phyloP scores from a whole-genome alignment of 257 asterid species.

The Solanum okadae region DNA sequence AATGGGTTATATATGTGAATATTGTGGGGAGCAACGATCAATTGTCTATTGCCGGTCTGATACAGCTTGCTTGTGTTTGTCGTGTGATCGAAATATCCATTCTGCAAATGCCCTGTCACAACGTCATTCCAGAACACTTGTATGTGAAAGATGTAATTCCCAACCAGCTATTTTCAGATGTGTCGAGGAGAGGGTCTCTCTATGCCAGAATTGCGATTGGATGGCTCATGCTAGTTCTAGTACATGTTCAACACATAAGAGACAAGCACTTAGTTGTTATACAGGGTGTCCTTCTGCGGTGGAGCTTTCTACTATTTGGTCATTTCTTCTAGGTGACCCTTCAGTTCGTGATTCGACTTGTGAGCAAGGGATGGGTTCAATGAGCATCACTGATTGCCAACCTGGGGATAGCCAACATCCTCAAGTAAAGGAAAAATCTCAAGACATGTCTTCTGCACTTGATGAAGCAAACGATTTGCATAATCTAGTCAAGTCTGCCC shows the following conservation, averaged over 20 bases:
- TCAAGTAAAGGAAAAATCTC: constrained; percentile 16
- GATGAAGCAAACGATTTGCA: constrained; percentile 15
- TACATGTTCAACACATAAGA: constrained; percentile 40
- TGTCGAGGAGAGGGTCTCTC: constrained; percentile 53
- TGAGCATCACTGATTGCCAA: constrained; percentile 35
- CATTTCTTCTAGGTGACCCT: constrained; percentile 45
- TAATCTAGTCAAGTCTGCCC: constrained; percentile 26
- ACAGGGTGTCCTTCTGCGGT: constrained; percentile 80
- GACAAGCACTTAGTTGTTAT: constrained; percentile 58
- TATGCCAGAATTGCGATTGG: constrained; percentile 88
- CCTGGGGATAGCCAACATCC: constrained; percentile 14
- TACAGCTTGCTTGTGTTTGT: constrained; percentile 71
- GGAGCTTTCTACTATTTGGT: constrained; percentile 73
- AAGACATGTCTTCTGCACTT: constrained; percentile 14
- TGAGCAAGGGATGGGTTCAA: constrained; percentile 50
- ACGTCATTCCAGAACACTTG: constrained; percentile 76
- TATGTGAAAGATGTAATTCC: constrained; percentile 71
- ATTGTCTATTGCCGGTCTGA: constrained; percentile 77
- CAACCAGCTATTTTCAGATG: constrained; percentile 73
- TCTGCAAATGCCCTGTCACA: constrained; percentile 82
- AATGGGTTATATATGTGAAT: constrained; percentile 84
- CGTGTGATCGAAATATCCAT: constrained; percentile 84
- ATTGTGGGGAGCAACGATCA: constrained; percentile 69
- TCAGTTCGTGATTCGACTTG: constrained; percentile 32
- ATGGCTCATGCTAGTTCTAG: constrained; percentile 38